A percentile compares a stretch with the other conserved stretches of the same genome.
phyloP scores from a whole-genome alignment of 495 filamentous ascomycete species.

The Penicillium macrosclerotiorum region DNA sequence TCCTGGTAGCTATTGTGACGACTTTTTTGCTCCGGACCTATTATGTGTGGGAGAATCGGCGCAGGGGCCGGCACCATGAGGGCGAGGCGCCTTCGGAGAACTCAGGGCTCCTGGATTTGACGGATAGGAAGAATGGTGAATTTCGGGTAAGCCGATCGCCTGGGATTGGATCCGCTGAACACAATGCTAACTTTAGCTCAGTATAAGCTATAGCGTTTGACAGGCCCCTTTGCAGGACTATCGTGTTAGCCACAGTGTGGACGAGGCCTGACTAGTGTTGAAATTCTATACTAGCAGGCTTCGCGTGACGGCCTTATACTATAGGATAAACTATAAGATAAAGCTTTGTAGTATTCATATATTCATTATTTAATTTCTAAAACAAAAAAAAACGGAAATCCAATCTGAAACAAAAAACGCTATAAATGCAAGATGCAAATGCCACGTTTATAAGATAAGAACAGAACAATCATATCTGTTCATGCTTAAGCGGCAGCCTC shows the following conservation, averaged over 20 bases:
- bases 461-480: conserved; percentile 1
- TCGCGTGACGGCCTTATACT: too few relatives aligned
- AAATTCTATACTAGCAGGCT: too few relatives aligned
- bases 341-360: too few relatives aligned
- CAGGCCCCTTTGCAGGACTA: neutral
- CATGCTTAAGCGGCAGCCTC: conserved; percentile 20
- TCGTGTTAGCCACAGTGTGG: too few relatives aligned
- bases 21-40: conserved; percentile 35
- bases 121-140: conserved; percentile 34
- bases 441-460: too few relatives aligned
- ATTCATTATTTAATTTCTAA: too few relatives aligned
- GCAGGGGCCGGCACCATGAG: conserved; percentile 25
- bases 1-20: conserved; percentile 38
- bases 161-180: neutral
- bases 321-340: too few relatives aligned
- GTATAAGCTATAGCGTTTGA: conserved; percentile 11
- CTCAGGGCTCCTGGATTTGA: conserved; percentile 37
- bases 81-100: conserved; percentile 18
- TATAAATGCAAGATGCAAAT: conserved; percentile 20
- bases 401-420: too few relatives aligned
- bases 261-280: too few relatives aligned
- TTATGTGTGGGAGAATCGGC: conserved; percentile 47
- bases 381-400: too few relatives aligned
- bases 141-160: conserved; percentile 36
- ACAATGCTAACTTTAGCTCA: conserved; percentile 4